Conservation (phyloP, 495 filamentous ascomycete genomes). For the Ascobolus immersus region DNA sequence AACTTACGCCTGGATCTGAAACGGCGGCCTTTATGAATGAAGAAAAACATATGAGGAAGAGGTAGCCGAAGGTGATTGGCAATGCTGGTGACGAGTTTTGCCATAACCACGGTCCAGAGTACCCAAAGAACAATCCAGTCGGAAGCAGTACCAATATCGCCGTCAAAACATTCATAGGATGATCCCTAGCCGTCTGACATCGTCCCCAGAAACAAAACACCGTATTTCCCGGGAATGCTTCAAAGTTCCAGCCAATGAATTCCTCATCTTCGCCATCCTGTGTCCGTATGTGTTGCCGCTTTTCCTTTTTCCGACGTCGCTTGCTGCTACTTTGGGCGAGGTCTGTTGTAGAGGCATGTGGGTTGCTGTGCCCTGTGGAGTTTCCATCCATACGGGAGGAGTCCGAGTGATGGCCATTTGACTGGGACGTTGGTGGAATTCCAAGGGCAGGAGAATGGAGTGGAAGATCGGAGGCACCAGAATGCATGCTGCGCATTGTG, state of each 20-base stretch:
- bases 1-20: slow-evolving; percentile 71
- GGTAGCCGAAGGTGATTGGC: slow-evolving; percentile 69
- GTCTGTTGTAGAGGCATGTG: neutral
- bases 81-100: slow-evolving; percentile 72
- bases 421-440: neutral
- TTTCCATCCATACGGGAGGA: no score
- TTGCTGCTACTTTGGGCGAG: neutral
- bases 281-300: neutral
- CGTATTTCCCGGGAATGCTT: slow-evolving; percentile 84
- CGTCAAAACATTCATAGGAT: slow-evolving; percentile 79
- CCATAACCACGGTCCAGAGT: slow-evolving; percentile 79
- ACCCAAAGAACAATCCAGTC: slow-evolving; percentile 54
- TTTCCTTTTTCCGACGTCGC: neutral
- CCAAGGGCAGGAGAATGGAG: no score
- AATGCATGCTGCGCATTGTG: no score
- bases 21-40: slow-evolving; percentile 81
- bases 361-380: neutral
- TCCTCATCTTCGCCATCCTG: neutral
- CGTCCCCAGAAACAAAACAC: slow-evolving; percentile 67
- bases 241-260: slow-evolving; percentile 48
- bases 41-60: slow-evolving; percentile 70
- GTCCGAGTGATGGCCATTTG: neutral
- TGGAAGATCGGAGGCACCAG: no score
- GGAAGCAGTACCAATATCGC: slow-evolving; percentile 55
- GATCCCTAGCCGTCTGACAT: slow-evolving; percentile 62